Evolutionary conservation across 768 basidiomycete species (phyloP), one percentile per base, ranked within the genome.

Genomic region (Holtermanniella nyarrowii): DNA sequence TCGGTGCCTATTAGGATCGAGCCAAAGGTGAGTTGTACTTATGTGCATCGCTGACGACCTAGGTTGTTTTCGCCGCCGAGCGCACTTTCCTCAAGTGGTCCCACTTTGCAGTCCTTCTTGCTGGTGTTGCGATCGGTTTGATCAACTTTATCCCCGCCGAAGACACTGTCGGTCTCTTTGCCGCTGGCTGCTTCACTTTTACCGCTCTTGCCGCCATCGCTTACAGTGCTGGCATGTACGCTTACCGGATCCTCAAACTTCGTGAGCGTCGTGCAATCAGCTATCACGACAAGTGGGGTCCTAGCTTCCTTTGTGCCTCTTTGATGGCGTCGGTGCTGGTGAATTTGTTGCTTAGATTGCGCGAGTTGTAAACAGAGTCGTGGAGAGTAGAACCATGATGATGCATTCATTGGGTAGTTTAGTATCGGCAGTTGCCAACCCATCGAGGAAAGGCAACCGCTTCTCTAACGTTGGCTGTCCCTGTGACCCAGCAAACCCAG

Each of bases 1-100:
- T 81, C 89, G 0, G 81, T 97, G 2, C 90, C 93, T 22, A 85
- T 99, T n/a, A 80, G 95, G 49, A 80, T 99, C 44, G 95, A 99
- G 71, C 95, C 95, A 24, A 99, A 99, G 74, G 90, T 95, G 3
- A 43, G 51, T 37, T 2, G 5, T 14, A 10, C 39, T 27, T 7
- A 37, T 42, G 7, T 12, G 22, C 2, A 43, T 26, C 14, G 48
- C 42, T 48, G n/a, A 45, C 26, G 3, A 5, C 18, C 14, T 39
- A 56, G 52, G 68, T 73, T 23, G 93, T 91, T 67, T 99, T 96
- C 69, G 95, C 95, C 4, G 83, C 84, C 31, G 91, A 96, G 72
- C 78, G 93, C 55, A 97, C 91, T 13, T 93, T 90, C 78, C 70
- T 91, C 41, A 67, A 68, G 60, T 71, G 68, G 67, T 52, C 64